Base-by-base conservation (phyloP, 1,284 basidiomycete genomes). In the Anthracocystis panici-leucophaei region DNA sequence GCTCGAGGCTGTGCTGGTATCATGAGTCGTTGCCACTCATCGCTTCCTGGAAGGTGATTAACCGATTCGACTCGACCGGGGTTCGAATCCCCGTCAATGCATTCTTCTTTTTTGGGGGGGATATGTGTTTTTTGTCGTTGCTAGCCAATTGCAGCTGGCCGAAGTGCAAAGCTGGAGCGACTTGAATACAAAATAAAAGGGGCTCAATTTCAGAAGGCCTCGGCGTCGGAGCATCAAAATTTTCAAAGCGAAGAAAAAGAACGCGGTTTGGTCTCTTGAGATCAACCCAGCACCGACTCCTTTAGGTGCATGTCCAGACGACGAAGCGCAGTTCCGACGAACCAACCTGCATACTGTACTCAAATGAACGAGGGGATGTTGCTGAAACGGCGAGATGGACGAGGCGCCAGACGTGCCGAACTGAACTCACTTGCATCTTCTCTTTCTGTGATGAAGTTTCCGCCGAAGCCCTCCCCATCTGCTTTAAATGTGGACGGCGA, bases 41-140 rank as follows among this genome's bases (percentile, higher is more conserved):
- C 60, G 58, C 42, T 21, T 57, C 7, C 20, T 3, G 10, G 33
- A 46, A 33, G 59, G 59, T 64, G 52, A 61, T 35, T 54, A 60
- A 38, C 65, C 52, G 64, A 65, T 65, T 69, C 72, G 72, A 65
- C 72, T 70, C 66, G 71, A 74, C 71, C 71, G 71, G 71, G 71
- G 71, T 74, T 74, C 71, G 71, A 74, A 61, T 74, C 71, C 71
- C 71, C 65, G 71, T 74, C 71, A 69, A 74, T 74, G 71, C 71
- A 74, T 60, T 41, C 9, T 38, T 57, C 51, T 66, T 66, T 57
- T 9, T 27, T 27, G n/a, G n/a, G n/a, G n/a, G 1, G 12, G 23
- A 44, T 55, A 54, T 58, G 48, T 52, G 51, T 54, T 52, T 18
- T 2, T n/a, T 29, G 21, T 29, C 5, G 12, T 8, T 40, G 42